Percentiles rank a stretch among this genome's conserved stretches.
These are phyloP conservation scores for Magnaporthiopsis incrustans DNA, from an alignment of 2,329 filamentous ascomycete genomes.

Conservation along the genomic window DNA sequence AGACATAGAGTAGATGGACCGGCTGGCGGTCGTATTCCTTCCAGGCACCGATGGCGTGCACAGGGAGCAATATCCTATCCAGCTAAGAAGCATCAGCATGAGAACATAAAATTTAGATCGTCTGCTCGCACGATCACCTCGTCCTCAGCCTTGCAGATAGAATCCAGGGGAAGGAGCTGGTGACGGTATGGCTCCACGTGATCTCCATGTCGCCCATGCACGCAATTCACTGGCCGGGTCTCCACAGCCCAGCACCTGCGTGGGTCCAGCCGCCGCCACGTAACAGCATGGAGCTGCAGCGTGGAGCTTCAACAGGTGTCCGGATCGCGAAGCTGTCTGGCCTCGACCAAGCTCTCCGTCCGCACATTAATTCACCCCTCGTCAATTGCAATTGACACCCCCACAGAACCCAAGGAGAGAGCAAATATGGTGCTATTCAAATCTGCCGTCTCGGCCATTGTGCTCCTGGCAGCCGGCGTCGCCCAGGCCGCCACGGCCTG, in stretches of 20 bases:
- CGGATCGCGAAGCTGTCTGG: neutral
- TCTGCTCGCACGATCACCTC: neutral
- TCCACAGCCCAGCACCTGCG: neutral
- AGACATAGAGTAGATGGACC: neutral
- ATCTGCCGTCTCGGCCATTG: constrained; percentile 29
- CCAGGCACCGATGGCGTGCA: neutral
- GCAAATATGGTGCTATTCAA: constrained; percentile 32
- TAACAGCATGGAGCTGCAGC: constrained; percentile 6
- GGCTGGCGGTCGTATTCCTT: neutral
- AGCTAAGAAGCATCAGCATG: neutral
- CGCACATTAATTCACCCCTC: neutral
- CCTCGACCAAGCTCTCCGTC: neutral
- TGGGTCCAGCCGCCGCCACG: constrained; percentile 9
- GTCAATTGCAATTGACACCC: constrained; percentile 1
- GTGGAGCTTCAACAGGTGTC: constrained; percentile 8
- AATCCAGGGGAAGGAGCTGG: neutral
- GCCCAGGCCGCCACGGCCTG: constrained; percentile 52
- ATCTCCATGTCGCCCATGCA: neutral
- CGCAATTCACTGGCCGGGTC: neutral
- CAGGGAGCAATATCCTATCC: neutral
- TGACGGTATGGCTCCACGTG: neutral
- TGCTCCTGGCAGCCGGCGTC: constrained; percentile 41
- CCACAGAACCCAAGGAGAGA: constrained; percentile 2
- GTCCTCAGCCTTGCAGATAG: neutral
- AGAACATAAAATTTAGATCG: neutral